Conservation (phyloP, 306 rosid genomes). For the Dryas alaskensis region DNA sequence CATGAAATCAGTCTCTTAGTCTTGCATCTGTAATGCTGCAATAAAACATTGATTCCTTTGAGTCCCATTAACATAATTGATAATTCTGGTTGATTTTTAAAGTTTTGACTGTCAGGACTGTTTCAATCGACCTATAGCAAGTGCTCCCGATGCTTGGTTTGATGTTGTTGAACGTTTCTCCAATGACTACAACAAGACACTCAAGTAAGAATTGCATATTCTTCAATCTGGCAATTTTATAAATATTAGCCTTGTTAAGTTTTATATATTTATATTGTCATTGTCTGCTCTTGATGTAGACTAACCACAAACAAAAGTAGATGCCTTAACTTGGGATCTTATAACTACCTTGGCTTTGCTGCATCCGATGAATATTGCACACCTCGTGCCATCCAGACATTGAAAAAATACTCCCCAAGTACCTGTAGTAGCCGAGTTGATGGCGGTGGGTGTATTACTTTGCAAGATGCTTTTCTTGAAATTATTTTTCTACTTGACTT, state of each 20-base stretch:
- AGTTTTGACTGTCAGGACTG: constrained; percentile 57
- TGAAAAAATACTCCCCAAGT: constrained; percentile 75
- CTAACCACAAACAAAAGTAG: constrained; percentile 57
- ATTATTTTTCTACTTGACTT: background rate
- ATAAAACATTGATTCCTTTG: background rate
- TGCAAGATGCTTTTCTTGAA: background rate
- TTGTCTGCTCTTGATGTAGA: constrained; percentile 36
- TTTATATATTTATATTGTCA: background rate
- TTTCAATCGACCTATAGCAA: constrained; percentile 87
- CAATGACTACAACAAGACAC: constrained; percentile 83
- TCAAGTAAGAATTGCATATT: constrained; percentile 37
- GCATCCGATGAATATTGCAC: constrained; percentile 91
- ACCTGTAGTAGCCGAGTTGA: constrained; percentile 87
- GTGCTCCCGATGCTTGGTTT: constrained; percentile 98
- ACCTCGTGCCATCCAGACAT: constrained; percentile 69
- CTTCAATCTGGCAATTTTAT: background rate
- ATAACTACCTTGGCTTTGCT: constrained; percentile 92
- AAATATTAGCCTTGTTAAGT: background rate
- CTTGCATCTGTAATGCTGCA: background rate
- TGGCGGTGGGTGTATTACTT: constrained; percentile 48
- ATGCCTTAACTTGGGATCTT: constrained; percentile 91
- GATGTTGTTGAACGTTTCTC: constrained; percentile 95
- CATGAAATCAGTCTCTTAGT: background rate
- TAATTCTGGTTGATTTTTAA: background rate
- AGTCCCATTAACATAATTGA: background rate